Base-by-base conservation (phyloP, 108 stramenopile species). In the Nannochloropsis gaditana region DNA sequence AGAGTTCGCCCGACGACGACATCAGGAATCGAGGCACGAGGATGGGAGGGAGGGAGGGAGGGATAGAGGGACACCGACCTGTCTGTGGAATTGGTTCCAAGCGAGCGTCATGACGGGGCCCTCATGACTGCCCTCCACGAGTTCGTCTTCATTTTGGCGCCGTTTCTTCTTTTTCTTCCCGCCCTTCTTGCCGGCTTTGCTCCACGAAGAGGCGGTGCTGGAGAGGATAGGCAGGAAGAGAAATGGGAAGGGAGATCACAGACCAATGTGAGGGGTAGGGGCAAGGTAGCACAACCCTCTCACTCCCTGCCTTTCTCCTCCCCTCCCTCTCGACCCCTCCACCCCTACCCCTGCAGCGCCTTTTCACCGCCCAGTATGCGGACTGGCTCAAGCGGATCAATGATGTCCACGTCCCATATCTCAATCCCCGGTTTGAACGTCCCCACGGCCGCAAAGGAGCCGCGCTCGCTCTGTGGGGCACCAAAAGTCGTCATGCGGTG, bases 391-490 rank as follows among this genome's bases (percentile, higher is more conserved):
- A 99, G 86, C 0, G 98, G 94, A 91, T 99, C 97, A 89, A 99
- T 85, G 2, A 98, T 96, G 88, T 99, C 99, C 4, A 98, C 87
- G 89, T 99, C 98, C 99, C 99, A 99, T 84, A 99, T 94, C 90
- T 99, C 98, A 89, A 99, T 99, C 21, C 93, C 97, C 11, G 98
- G 95, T 44, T 93, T 87, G 88, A 99, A 98, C 43, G 97, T 97
- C 21, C 99, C 98, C 17, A 99, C 97, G 9, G 99, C 99, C 42
- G 93, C 92, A 87, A 91, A 97, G 89, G 94, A 95, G 44, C 96
- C 97, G 5, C 59, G 59, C 59, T 94, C 92, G 59, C 59, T n/a
- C 59, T 73, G 15, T 6, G n/a, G 45, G 42, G 2, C 19, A 42
- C 11, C 4, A 43, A 11, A 44, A 11, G 73, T 31, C 31, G 31